A percentile compares a stretch with the other conserved stretches of the same genome.
Conservation (phyloP, 2,329 filamentous ascomycete genomes). For the Arachnopeziza araneosa region DNA sequence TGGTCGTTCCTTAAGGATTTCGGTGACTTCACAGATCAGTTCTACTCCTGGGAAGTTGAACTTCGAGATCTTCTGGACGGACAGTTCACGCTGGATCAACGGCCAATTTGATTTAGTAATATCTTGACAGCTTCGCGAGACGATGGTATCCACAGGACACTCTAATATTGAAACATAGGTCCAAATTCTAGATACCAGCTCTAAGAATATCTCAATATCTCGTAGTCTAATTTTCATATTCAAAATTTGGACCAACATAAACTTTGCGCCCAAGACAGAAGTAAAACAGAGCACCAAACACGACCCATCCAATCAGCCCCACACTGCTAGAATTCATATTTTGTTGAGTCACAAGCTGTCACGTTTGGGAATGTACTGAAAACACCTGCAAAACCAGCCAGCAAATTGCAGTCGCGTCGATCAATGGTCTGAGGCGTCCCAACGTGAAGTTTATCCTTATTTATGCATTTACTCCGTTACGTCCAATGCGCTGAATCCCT, state of each 20-base stretch:
- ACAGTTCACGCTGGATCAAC: background rate
- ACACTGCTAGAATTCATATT: slow-evolving; percentile 44
- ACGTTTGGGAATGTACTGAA: slow-evolving; percentile 41
- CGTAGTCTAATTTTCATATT: too few relatives aligned
- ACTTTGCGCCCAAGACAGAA: slow-evolving; percentile 21
- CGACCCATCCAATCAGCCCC: slow-evolving; percentile 37
- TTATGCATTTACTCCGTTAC: background rate
- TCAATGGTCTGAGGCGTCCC: slow-evolving; percentile 29
- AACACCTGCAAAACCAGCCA: slow-evolving; percentile 41
- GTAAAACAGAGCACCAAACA: slow-evolving; percentile 34
- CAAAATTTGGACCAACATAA: slow-evolving; percentile 23
- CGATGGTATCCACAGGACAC: background rate
- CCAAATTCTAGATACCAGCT: too few relatives aligned
- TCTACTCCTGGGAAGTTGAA: slow-evolving; percentile 26
- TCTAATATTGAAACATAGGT: background rate
- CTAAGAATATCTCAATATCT: too few relatives aligned
- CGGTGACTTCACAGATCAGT: slow-evolving; percentile 27
- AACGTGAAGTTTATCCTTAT: slow-evolving; percentile 23
- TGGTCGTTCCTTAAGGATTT: slow-evolving; percentile 28
- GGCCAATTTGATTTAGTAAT: background rate
- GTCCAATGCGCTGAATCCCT: background rate
- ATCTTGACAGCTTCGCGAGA: background rate
- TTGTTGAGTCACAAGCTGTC: slow-evolving; percentile 35
- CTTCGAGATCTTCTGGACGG: slow-evolving; percentile 25
- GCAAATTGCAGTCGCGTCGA: slow-evolving; percentile 37